These are phyloP conservation scores for Lagenidium giganteum DNA, from an alignment of 352 stramenopile species.

Conservation along the genomic window DNA sequence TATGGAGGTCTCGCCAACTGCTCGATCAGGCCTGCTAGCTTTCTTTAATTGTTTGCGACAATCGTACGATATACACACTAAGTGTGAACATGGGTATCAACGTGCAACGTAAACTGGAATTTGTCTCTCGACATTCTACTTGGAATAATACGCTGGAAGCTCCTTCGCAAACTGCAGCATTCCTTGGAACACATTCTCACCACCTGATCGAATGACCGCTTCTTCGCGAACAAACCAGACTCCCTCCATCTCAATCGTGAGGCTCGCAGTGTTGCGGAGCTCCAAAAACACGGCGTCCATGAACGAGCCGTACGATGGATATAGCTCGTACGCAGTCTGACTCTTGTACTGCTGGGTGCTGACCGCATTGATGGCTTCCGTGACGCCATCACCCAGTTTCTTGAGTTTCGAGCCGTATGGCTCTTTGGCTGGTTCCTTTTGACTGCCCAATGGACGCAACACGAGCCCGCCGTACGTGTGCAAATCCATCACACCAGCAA, in stretches of 20 bases:
- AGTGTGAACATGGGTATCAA: too few relatives aligned
- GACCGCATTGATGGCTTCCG: slow-evolving; percentile 11
- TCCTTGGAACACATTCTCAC: slow-evolving; percentile 16
- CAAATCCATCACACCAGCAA: slow-evolving; percentile 20
- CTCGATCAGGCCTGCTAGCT: too few relatives aligned
- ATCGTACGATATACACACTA: too few relatives aligned
- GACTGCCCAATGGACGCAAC: slow-evolving; percentile 17
- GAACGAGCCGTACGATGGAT: slow-evolving; percentile 18
- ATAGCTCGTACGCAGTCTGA: slow-evolving; percentile 16
- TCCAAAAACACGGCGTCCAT: slow-evolving; percentile 22
- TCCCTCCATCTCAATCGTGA: slow-evolving; percentile 24
- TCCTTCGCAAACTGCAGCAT: slow-evolving; percentile 19
- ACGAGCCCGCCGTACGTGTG: slow-evolving; percentile 21
- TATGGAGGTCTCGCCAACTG: too few relatives aligned
- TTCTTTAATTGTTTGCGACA: too few relatives aligned
- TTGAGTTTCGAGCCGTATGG: slow-evolving; percentile 15
- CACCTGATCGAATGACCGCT: slow-evolving; percentile 13
- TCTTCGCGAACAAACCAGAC: slow-evolving; percentile 16
- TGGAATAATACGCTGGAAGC: slow-evolving; percentile 13
- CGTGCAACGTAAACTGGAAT: too few relatives aligned
- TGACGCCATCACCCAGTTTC: slow-evolving; percentile 10
- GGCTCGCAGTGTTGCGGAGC: slow-evolving; percentile 13
- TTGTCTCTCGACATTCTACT: too few relatives aligned
- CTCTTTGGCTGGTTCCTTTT: slow-evolving; percentile 3
- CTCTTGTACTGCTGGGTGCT: slow-evolving; percentile 15